A percentile compares a stretch with the other conserved stretches of the same genome.
These are phyloP conservation scores for Paramecium biaurelia DNA, from an alignment of 73 alveolate species.

Conservation along the genomic window DNA sequence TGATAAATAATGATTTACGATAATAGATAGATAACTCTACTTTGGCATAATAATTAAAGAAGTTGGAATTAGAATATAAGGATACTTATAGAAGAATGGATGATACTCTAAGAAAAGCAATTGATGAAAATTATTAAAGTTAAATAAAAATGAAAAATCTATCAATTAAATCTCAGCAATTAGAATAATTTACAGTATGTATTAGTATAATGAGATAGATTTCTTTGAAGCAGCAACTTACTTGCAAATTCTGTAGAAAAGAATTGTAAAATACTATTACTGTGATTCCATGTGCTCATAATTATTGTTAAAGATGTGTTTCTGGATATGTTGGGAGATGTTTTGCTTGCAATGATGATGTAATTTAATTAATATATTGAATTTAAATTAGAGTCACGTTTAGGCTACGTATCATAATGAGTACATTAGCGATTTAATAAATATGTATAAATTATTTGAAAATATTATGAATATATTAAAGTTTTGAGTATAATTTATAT, in stretches of 20 bases:
- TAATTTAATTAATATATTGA: not conserved
- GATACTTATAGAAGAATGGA: constrained; percentile 24
- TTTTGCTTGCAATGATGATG: constrained; percentile 8
- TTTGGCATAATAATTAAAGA: not conserved
- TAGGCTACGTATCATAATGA: not conserved
- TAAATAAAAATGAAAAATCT: not conserved
- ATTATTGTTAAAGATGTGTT: not conserved
- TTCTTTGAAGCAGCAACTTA: not conserved
- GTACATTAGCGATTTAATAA: not conserved
- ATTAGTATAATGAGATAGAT: not conserved
- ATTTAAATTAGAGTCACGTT: not conserved
- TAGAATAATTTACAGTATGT: not conserved
- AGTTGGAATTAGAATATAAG: not conserved
- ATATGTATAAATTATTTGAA: not conserved
- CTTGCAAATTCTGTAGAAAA: not conserved
- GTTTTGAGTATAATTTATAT: not conserved
- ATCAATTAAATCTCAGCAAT: not conserved
- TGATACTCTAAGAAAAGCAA: not conserved
- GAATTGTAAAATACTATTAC: not conserved
- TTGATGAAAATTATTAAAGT: not conserved
- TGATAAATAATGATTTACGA: not conserved
- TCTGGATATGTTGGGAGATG: not conserved
- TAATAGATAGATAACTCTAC: not conserved
- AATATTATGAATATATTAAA: not conserved
- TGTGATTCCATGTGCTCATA: constrained; percentile 16